Conservation (phyloP, 495 filamentous ascomycete species). For the Lasiosphaeria miniovina region DNA sequence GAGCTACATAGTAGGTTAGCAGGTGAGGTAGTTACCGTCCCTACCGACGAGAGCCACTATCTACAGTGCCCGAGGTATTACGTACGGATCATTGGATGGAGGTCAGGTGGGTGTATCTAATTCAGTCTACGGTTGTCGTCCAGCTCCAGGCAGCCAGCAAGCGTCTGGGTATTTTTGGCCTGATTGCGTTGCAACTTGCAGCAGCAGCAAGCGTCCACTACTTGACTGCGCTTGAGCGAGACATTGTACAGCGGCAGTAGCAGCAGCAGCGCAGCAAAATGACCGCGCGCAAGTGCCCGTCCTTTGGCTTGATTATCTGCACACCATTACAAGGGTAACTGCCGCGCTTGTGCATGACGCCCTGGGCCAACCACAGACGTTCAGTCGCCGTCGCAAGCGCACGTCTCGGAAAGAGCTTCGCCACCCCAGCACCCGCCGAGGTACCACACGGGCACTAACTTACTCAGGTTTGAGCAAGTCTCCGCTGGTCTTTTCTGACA, state of each 20-base stretch:
- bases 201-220: no score
- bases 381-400: neutral
- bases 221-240: no score
- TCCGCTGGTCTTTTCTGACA: no score
- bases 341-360: conserved; percentile 20
- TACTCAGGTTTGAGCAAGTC: no score
- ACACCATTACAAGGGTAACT: conserved; percentile 22
- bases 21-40: no score
- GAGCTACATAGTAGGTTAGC: no score
- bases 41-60: no score
- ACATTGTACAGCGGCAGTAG: no score
- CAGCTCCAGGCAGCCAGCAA: neutral
- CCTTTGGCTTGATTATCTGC: conserved; percentile 1
- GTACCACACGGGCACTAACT: neutral
- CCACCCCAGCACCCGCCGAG: conserved; percentile 9
- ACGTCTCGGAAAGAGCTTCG: conserved; percentile 19
- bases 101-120: neutral
- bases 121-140: neutral
- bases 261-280: no score
- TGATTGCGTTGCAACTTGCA: no score
- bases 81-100: neutral
- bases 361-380: conserved; percentile 19
- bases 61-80: no score
- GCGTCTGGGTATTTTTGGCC: no score
- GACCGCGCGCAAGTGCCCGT: neutral